A percentile compares a stretch with the other conserved stretches of the same genome.
Evolutionary conservation across 2,329 filamentous ascomycete species (phyloP).

Genomic region (Cephalotrichum gorgonifer): DNA sequence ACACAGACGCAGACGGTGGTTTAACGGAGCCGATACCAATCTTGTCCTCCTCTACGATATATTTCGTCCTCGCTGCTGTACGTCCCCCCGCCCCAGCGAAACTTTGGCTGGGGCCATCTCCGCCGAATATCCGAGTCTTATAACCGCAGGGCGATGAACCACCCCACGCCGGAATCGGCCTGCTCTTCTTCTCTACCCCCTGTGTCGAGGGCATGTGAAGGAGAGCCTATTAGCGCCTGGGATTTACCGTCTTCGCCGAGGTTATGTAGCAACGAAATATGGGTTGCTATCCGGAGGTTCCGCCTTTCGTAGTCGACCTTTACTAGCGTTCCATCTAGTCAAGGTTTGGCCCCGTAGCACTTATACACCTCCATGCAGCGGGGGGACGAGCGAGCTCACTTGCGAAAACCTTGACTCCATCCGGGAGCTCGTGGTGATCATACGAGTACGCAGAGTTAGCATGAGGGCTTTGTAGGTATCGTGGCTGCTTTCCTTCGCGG

Average conservation of each 20-base stretch:
- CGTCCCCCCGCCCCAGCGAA: too few species aligned
- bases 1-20: neutral
- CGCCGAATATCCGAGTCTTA: neutral
- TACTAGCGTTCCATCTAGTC: slow-evolving; percentile 46
- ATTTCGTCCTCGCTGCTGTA: slow-evolving; percentile 50
- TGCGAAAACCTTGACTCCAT: too few species aligned
- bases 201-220: slow-evolving; percentile 35
- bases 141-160: slow-evolving; percentile 28
- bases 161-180: slow-evolving; percentile 41
- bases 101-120: too few species aligned
- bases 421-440: too few species aligned
- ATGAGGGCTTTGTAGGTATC: slow-evolving; percentile 35
- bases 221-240: too few species aligned
- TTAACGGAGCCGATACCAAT: slow-evolving; percentile 14
- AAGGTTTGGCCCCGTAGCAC: slow-evolving; percentile 54
- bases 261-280: too few species aligned
- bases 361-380: slow-evolving; percentile 44
- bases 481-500: neutral
- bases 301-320: slow-evolving; percentile 35
- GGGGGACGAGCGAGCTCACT: too few species aligned
- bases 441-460: too few species aligned
- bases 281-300: too few species aligned
- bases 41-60: slow-evolving; percentile 60
- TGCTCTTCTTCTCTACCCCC: slow-evolving; percentile 55
- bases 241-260: too few species aligned